Evolutionary conservation across 805 yeast genomes (phyloP).

Genomic region (Komagataella pseudopastoris): DNA sequence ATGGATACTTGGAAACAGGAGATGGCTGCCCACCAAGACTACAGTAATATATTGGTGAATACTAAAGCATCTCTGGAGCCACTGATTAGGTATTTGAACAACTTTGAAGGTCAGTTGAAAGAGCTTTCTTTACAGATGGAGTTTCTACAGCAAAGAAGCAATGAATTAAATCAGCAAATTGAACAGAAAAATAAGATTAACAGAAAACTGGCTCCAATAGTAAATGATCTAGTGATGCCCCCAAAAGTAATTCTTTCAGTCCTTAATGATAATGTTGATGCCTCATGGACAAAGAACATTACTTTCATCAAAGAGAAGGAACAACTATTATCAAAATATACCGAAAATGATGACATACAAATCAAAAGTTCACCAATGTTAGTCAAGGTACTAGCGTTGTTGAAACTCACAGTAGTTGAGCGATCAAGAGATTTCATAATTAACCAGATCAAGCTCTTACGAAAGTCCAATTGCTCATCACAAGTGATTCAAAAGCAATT

Average conservation of each 20-base stretch:
- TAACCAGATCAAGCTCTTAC: constrained; percentile 46
- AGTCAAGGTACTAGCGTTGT: constrained; percentile 25
- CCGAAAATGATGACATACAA: constrained; percentile 7
- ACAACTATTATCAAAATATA: constrained; percentile 34
- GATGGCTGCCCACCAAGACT: constrained; percentile 11
- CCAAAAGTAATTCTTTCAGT: constrained; percentile 54
- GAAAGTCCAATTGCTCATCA: constrained; percentile 55
- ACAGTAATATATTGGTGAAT: constrained; percentile 13
- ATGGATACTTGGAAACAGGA: constrained; percentile 5
- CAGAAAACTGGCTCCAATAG: constrained; percentile 52
- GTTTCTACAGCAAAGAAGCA: constrained; percentile 39
- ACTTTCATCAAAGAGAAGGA: constrained; percentile 43
- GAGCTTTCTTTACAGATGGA: constrained; percentile 49
- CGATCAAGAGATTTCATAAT: constrained; percentile 62
- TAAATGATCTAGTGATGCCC: constrained; percentile 63
- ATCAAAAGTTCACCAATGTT: constrained; percentile 11
- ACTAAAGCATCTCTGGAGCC: constrained; percentile 30
- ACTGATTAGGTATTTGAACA: constrained; percentile 33
- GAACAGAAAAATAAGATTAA: constrained; percentile 34
- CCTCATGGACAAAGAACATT: constrained; percentile 55
- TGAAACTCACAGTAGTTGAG: constrained; percentile 56
- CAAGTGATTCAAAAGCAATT: constrained; percentile 62
- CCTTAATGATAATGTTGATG: constrained; percentile 39
- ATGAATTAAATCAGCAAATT: constrained; percentile 31
- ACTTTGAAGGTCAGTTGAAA: constrained; percentile 45